Evolutionary conservation across 2,329 filamentous ascomycete species (phyloP).

Genomic region (Paraphoma chrysanthemicola): DNA sequence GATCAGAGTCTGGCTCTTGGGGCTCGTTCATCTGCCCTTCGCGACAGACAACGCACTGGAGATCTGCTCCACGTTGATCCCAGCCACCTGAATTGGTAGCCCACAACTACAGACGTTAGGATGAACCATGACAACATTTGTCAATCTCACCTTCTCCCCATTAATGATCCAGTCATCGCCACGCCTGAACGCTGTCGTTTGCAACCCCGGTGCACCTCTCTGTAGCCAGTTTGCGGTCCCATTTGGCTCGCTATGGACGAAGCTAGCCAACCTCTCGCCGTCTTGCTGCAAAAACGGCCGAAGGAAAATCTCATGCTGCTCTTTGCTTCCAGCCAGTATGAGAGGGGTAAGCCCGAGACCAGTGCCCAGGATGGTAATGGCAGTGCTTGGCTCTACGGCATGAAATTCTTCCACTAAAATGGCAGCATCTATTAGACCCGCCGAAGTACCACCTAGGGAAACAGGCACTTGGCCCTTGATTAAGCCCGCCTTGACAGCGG

Average conservation of each 20-base stretch:
- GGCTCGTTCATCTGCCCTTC: constrained; percentile 24
- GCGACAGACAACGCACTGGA: constrained; percentile 62
- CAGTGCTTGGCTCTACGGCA: constrained; percentile 57
- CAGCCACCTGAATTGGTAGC: constrained; percentile 62
- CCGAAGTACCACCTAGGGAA: constrained; percentile 55
- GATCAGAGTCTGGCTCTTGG: constrained; percentile 28
- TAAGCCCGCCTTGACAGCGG: constrained; percentile 53
- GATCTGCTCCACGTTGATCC: constrained; percentile 60
- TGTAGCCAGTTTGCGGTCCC: constrained; percentile 62
- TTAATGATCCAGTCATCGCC: constrained; percentile 60
- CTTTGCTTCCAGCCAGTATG: constrained; percentile 52
- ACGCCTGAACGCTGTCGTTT: constrained; percentile 58
- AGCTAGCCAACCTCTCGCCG: constrained; percentile 57
- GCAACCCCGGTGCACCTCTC: constrained; percentile 56
- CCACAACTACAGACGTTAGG: constrained; percentile 52
- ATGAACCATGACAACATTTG: not conserved
- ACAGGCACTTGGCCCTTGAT: constrained; percentile 58
- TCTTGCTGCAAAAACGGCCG: constrained; percentile 55
- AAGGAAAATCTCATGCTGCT: constrained; percentile 54
- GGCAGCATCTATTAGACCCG: constrained; percentile 56
- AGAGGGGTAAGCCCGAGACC: constrained; percentile 61
- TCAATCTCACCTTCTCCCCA: constrained; percentile 57
- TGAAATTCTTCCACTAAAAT: constrained; percentile 63
- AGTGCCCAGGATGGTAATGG: constrained; percentile 60
- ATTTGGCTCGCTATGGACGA: constrained; percentile 61